Evolutionary conservation across 2,329 filamentous ascomycete species (phyloP).

Genomic region (Ophidiomyces ophidiicola): DNA sequence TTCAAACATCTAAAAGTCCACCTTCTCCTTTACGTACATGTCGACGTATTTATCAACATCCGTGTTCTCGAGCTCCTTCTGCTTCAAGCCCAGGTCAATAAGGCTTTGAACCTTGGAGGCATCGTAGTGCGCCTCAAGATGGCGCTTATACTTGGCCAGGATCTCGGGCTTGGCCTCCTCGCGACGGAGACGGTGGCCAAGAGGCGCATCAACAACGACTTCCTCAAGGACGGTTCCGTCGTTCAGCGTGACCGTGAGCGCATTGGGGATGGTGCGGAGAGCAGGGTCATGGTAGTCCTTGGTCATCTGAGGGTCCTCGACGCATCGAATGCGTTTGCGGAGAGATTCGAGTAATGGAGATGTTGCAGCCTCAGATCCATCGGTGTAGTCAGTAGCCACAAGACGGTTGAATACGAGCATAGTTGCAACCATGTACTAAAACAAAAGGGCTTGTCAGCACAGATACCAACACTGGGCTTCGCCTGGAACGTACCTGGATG

Average conservation of each 20-base stretch:
- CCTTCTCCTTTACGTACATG: conserved; percentile 52
- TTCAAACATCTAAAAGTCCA: conserved; percentile 6
- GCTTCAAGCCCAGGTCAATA: conserved; percentile 64
- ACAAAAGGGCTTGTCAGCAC: conserved; percentile 17
- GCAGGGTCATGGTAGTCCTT: conserved; percentile 86
- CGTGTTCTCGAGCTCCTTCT: conserved; percentile 62
- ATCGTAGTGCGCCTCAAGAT: conserved; percentile 71
- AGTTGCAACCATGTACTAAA: conserved; percentile 80
- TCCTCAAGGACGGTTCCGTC: conserved; percentile 87
- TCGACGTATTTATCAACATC: conserved; percentile 91
- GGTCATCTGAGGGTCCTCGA: conserved; percentile 92
- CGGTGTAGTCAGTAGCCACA: conserved; percentile 83
- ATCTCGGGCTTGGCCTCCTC: conserved; percentile 98
- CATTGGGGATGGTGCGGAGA: conserved; percentile 94
- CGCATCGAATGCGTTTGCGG: conserved; percentile 85
- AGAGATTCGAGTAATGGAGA: conserved; percentile 82
- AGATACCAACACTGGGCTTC: conserved; percentile 19
- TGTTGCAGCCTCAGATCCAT: conserved; percentile 82
- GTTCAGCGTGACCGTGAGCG: conserved; percentile 84
- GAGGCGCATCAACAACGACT: conserved; percentile 81
- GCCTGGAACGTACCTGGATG: conserved; percentile 62
- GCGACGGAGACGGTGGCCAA: conserved; percentile 79
- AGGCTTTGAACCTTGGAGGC: conserved; percentile 69
- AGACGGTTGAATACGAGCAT: conserved; percentile 95
- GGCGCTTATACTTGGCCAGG: conserved; percentile 85